These are phyloP conservation scores for Onygenales sp. DNA, from an alignment of 2,329 filamentous ascomycete genomes.

Conservation along the genomic window DNA sequence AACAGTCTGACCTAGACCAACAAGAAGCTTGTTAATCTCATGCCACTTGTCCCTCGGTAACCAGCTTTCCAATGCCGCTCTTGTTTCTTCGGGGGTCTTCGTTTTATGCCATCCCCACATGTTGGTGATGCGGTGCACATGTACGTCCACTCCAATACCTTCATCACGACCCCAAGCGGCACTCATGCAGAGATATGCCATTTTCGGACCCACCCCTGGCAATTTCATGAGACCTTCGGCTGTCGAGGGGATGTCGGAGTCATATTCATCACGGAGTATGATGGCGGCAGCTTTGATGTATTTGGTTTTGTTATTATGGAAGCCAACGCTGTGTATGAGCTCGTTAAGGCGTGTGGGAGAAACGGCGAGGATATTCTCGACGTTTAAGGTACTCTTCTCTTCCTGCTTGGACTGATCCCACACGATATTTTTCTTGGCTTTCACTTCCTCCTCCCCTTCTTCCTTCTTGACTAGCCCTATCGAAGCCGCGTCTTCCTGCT, in stretches of 20 bases:
- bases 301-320: conserved; percentile 90
- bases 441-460: conserved; percentile 11
- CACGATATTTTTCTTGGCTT: conserved; percentile 9
- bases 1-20: conserved; percentile 79
- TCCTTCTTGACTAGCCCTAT: conserved; percentile 4
- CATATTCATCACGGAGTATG: conserved; percentile 61
- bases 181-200: conserved; percentile 81
- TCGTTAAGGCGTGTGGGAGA: conserved; percentile 57
- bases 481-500: conserved; percentile 8
- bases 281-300: conserved; percentile 66
- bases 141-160: conserved; percentile 88
- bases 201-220: conserved; percentile 87
- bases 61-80: conserved; percentile 68
- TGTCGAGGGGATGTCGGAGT: conserved; percentile 69
- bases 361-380: conserved; percentile 68
- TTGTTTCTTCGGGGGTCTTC: conserved; percentile 71
- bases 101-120: conserved; percentile 87
- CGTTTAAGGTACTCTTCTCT: conserved; percentile 48
- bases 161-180: conserved; percentile 60
- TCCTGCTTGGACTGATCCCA: conserved; percentile 13
- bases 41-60: conserved; percentile 77
- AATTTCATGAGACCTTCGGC: conserved; percentile 66
- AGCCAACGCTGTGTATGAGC: conserved; percentile 76
- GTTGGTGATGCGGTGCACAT: conserved; percentile 91
- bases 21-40: conserved; percentile 83